Base-by-base conservation (phyloP, 257 asterid species). In the Nicotiana knightiana region DNA sequence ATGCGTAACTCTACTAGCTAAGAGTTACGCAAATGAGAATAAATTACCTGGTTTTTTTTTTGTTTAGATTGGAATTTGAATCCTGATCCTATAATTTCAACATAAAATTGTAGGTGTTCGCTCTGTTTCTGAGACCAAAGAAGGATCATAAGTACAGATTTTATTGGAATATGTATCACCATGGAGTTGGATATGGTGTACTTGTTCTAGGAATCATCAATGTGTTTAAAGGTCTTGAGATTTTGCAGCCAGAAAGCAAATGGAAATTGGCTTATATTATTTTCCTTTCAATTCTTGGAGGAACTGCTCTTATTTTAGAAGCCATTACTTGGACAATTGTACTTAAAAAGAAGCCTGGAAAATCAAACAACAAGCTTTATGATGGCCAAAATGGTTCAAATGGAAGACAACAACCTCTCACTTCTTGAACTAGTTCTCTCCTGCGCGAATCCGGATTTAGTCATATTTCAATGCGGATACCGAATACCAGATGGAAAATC, bases 131-230 rank as follows among this genome's bases (percentile, higher is more conserved):
- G 85, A 90, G 99, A 76, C 99, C 99, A 0, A 87, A 88, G 15
- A 88, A 87, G 93, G 97, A 93, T 65, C 96, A 94, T 93, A 96
- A 94, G 89, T 86, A 81, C 32, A 89, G 97, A 37, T 75, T 88
- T 53, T 94, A 94, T 84, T 96, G 97, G 98, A 96, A 94, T 59
- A 86, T 91, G 81, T 94, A 93, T 92, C 99, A 93, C 71, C 94
- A 93, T n/a, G 88, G 88, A n/a, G 2, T 91, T 13, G 99, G 98
- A 35, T 96, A 92, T 35, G 48, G 88, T 13, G 87, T 96, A 46
- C 66, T 91, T 46, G 67, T 88, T 15, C 93, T 96, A 46, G 93
- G 93, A 84, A 85, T 93, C 86, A 30, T 93, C 84, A 96, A 96
- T n/a, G 92, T 96, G 65, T 94, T 94, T 91, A 89, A 88, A 87